Conservation (phyloP, 179 eudicot species). For the Camellia oleifera region DNA sequence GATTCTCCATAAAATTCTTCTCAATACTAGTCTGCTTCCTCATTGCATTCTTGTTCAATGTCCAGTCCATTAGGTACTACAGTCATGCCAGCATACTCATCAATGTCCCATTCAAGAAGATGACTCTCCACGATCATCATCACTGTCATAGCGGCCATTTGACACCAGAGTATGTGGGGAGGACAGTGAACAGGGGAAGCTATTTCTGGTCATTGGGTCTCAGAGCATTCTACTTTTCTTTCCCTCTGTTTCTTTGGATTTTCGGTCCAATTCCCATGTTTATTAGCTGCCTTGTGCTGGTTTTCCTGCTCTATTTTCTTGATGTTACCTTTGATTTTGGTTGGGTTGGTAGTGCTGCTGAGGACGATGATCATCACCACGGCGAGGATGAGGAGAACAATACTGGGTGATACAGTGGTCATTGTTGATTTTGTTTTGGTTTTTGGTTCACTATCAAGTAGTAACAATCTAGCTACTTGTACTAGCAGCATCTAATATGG, state of each 20-base stretch:
- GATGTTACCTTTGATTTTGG: slow-evolving; percentile 47
- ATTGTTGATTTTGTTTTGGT: too few species aligned
- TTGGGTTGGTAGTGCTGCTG: background rate
- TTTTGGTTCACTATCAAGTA: too few species aligned
- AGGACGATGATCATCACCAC: too few species aligned
- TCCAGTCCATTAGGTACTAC: slow-evolving; percentile 85
- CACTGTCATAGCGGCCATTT: slow-evolving; percentile 16
- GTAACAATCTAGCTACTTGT: too few species aligned
- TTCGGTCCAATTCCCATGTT: slow-evolving; percentile 97
- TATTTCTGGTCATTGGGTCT: slow-evolving; percentile 94
- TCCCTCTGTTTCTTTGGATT: slow-evolving; percentile 85
- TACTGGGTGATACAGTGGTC: background rate
- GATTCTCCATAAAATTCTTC: slow-evolving; percentile 65
- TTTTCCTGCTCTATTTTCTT: slow-evolving; percentile 67
- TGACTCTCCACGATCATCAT: background rate
- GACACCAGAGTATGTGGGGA: slow-evolving; percentile 58
- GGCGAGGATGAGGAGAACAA: background rate
- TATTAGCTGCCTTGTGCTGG: slow-evolving; percentile 49
- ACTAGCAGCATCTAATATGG: too few species aligned
- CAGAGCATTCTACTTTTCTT: slow-evolving; percentile 82
- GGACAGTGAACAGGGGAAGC: slow-evolving; percentile 72
- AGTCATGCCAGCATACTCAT: slow-evolving; percentile 91
- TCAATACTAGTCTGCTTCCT: slow-evolving; percentile 81
- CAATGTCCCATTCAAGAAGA: slow-evolving; percentile 73
- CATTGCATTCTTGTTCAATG: slow-evolving; percentile 66